phyloP scores from a whole-genome alignment of 1,284 basidiomycete genomes.

The Rugosomyces carneus region DNA sequence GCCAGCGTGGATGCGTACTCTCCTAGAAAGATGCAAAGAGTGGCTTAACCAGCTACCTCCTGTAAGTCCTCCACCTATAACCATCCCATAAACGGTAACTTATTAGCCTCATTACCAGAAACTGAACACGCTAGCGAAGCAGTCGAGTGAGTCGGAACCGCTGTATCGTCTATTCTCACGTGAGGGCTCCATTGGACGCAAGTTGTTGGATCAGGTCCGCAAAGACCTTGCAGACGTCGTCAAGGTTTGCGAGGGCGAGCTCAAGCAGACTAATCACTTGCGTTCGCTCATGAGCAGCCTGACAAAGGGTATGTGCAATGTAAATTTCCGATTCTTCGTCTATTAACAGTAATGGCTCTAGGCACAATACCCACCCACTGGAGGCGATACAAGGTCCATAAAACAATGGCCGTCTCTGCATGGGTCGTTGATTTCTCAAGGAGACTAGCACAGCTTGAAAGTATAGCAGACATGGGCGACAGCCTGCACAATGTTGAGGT shows the following conservation, averaged over 20 bases:
- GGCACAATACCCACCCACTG: conserved; percentile 86
- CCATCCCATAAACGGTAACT: background rate
- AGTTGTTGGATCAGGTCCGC: conserved; percentile 70
- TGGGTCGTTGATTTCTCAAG: conserved; percentile 82
- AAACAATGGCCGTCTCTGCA: conserved; percentile 72
- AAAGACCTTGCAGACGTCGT: conserved; percentile 78
- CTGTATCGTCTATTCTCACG: conserved; percentile 83
- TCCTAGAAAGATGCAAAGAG: conserved; percentile 75
- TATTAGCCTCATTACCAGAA: conserved; percentile 33
- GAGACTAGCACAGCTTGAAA: conserved; percentile 75
- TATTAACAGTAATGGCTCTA: conserved; percentile 23
- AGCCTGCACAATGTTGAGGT: conserved; percentile 71
- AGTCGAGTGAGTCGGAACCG: conserved; percentile 72
- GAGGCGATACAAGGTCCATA: conserved; percentile 84
- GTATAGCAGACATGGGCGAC: conserved; percentile 59
- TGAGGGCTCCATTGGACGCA: conserved; percentile 78
- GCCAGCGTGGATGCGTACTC: conserved; percentile 88
- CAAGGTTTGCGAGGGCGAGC: conserved; percentile 77
- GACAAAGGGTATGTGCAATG: conserved; percentile 66
- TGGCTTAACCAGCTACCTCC: conserved; percentile 76
- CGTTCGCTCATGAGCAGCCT: conserved; percentile 82
- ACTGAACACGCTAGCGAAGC: conserved; percentile 58
- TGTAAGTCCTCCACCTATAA: conserved; percentile 36
- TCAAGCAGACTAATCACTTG: conserved; percentile 94
- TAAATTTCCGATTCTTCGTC: too few relatives aligned